Conservation (phyloP, 192 early-diverging fungal genomes). For the Backusella luteola region DNA sequence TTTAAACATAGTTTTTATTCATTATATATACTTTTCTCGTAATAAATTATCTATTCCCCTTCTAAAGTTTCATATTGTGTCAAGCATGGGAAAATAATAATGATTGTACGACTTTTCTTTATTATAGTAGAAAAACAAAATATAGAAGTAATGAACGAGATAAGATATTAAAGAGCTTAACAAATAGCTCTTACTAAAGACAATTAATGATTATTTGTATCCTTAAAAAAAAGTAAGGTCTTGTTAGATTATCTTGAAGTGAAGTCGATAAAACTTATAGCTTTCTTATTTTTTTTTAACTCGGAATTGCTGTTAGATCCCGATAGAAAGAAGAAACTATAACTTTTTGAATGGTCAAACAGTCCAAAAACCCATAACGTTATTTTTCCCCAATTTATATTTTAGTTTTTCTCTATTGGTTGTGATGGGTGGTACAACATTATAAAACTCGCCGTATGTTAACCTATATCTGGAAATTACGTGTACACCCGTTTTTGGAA, state of each 20-base stretch:
- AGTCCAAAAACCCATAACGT: background rate
- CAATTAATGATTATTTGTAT: background rate
- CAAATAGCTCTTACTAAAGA: background rate
- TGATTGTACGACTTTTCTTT: background rate
- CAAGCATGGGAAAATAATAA: background rate
- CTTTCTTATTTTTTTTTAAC: background rate
- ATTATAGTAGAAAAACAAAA: background rate
- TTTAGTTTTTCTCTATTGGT: no score
- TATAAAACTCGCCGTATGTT: no score
- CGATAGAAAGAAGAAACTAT: background rate
- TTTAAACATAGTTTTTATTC: background rate
- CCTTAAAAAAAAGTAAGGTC: background rate
- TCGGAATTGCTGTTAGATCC: background rate
- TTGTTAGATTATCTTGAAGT: background rate
- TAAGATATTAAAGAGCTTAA: background rate
- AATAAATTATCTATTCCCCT: conserved; percentile 1
- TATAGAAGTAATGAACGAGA: background rate
- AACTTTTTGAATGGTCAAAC: no score
- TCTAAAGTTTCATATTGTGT: background rate
- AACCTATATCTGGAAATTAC: no score
- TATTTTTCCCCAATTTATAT: background rate
- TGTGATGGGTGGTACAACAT: no score
- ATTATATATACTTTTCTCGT: background rate
- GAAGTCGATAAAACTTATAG: background rate
- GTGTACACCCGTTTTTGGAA: no score